Evolutionary conservation across 495 filamentous ascomycete genomes (phyloP), one percentile per base, ranked within the genome.

Genomic region (Aspergillus kassunensis): DNA sequence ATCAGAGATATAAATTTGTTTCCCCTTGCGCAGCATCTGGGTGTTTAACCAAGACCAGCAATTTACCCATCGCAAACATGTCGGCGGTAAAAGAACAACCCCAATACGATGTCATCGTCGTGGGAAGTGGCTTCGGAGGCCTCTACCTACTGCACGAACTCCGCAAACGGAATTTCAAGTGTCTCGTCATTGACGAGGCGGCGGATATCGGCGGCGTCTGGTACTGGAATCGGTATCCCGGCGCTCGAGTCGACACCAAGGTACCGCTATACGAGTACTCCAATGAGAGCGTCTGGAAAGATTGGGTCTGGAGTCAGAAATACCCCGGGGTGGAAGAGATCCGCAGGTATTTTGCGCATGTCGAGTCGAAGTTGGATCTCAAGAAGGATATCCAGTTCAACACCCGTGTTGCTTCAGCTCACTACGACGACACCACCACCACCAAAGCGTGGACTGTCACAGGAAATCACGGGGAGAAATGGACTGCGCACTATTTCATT

Each of bases 181-280:
- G 61, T 8, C 64, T 70, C 8, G 34, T 78, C 4, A 67, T 72
- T 45, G 80, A 83, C 27, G 66, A 71, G 4, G 78, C 71, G 16
- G 47, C 54, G 10, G 67, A 68, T 39, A 59, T 74, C 31, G 80
- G 80, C 3, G 80, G 80, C 8, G 69, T 69, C 19, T 81, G 78
- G 79, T 58, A 70, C 33, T 77, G 72, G 75, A 82, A 80, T 56
- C 62, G 72, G 35, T 82, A 81, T 44, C 78, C 79, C 1, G 70
- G 70, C 1, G 67, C 67, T 5, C 55, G 74, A 0, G 77, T 81
- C 3, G 82, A 85, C 58, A 74, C 66, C 9, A 59, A 72, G 42
- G 68, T 75, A 1, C 79, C 78, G 0, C 56, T 69, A 7, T 85
- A 85, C 56, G 66, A 80, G 60, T 75, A 73, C 44, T 74, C 70